A percentile compares a stretch with the other conserved stretches of the same genome.
These are phyloP conservation scores for Penicillium paradoxum DNA, from an alignment of 495 filamentous ascomycete species.

Conservation along the genomic window DNA sequence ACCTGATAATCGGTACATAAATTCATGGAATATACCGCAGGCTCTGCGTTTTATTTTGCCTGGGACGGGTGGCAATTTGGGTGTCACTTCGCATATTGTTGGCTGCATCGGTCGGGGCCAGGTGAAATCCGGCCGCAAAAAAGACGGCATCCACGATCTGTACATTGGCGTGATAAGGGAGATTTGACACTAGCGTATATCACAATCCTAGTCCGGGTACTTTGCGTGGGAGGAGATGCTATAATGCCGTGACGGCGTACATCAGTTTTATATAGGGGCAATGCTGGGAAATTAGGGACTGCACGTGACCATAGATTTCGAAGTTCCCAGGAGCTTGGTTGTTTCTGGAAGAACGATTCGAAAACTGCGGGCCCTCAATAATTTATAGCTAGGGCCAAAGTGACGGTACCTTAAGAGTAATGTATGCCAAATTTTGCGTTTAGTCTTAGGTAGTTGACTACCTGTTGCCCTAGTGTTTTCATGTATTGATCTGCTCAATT, in stretches of 20 bases:
- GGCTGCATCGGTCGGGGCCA: slow-evolving; percentile 16
- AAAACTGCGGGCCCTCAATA: too few relatives aligned
- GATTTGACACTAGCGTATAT: neutral
- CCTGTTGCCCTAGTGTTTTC: too few relatives aligned
- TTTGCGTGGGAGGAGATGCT: neutral
- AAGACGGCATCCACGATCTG: slow-evolving; percentile 8
- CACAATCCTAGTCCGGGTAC: neutral
- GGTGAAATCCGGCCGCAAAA: slow-evolving; percentile 24
- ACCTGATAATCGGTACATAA: slow-evolving; percentile 19
- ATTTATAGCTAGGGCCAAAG: too few relatives aligned
- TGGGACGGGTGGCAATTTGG: slow-evolving; percentile 6
- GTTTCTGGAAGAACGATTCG: too few relatives aligned
- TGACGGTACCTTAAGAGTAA: too few relatives aligned
- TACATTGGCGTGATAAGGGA: neutral
- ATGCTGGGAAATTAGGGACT: too few relatives aligned
- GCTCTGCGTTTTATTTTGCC: slow-evolving; percentile 3
- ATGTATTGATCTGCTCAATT: too few relatives aligned
- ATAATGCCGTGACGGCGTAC: neutral
- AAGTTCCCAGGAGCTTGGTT: too few relatives aligned
- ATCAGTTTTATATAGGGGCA: neutral
- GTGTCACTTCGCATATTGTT: slow-evolving; percentile 12
- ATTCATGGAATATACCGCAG: slow-evolving; percentile 22
- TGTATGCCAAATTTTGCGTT: too few relatives aligned
- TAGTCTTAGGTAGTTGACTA: too few relatives aligned
- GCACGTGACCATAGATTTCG: too few relatives aligned